Conservation (phyloP, 2,329 filamentous ascomycete genomes). For the Simplicillium sp. region DNA sequence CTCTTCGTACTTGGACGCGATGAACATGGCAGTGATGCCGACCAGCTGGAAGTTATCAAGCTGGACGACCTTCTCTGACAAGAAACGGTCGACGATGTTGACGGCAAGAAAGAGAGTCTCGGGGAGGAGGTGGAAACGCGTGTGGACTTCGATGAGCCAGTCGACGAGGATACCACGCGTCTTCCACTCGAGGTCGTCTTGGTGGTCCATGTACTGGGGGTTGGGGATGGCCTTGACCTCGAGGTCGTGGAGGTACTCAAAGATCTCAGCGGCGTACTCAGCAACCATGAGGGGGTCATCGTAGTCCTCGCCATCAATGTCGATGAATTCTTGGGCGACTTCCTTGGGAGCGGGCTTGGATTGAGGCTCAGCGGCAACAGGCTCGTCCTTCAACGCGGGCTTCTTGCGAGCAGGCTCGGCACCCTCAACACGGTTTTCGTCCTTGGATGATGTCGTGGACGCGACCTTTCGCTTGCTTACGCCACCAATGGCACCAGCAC, state of each 20-base stretch:
- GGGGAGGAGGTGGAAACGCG: conserved; percentile 86
- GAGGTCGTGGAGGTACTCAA: conserved; percentile 85
- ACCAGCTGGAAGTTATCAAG: conserved; percentile 94
- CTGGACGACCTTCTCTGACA: conserved; percentile 90
- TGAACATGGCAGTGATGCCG: conserved; percentile 98
- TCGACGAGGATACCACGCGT: conserved; percentile 95
- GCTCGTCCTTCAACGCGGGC: conserved; percentile 25
- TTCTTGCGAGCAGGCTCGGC: conserved; percentile 63
- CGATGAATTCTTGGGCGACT: conserved; percentile 26
- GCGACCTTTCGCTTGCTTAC: conserved; percentile 59
- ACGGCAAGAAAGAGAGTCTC: conserved; percentile 95
- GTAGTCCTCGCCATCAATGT: conserved; percentile 78
- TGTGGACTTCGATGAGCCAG: conserved; percentile 98
- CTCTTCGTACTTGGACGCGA: conserved; percentile 98
- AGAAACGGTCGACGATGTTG: conserved; percentile 97
- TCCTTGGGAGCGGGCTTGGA: neutral
- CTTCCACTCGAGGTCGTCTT: conserved; percentile 96
- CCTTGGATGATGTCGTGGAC: conserved; percentile 42
- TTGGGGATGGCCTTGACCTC: conserved; percentile 76
- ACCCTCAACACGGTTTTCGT: conserved; percentile 53
- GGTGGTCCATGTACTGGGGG: conserved; percentile 88
- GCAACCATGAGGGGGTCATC: conserved; percentile 97
- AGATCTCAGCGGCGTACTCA: conserved; percentile 95
- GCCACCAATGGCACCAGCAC: conserved; percentile 56
- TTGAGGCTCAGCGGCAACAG: conserved; percentile 16